A percentile compares a stretch with the other conserved stretches of the same genome.
Conservation (phyloP, 306 rosid genomes). For the Rubus parviflorus region DNA sequence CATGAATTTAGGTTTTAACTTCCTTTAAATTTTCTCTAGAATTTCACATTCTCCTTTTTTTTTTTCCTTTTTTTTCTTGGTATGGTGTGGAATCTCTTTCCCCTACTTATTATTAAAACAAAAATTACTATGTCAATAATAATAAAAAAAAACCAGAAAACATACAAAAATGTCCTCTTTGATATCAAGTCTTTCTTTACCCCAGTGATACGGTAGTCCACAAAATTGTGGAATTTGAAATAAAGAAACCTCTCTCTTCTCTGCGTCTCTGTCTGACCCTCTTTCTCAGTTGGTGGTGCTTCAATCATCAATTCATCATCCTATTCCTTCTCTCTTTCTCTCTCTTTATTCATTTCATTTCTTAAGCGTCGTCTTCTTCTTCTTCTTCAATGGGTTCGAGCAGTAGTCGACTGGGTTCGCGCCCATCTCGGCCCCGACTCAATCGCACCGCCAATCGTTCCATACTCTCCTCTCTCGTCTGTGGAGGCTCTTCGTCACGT, state of each 20-base stretch:
- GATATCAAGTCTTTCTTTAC: background rate
- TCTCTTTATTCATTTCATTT: background rate
- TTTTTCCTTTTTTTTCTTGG: too few species aligned
- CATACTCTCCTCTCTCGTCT: constrained; percentile 59
- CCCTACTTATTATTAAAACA: too few species aligned
- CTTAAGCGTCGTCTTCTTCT: background rate
- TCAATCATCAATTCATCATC: constrained; percentile 43
- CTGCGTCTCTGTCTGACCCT: background rate
- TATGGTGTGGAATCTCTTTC: too few species aligned
- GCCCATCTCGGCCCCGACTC: constrained; percentile 54
- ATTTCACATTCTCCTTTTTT: too few species aligned
- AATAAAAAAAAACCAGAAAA: too few species aligned
- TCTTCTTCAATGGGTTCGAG: constrained; percentile 64
- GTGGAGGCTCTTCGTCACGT: constrained; percentile 73
- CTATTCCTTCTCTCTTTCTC: background rate
- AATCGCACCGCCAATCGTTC: constrained; percentile 54
- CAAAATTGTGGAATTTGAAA: constrained; percentile 30
- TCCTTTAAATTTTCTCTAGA: too few species aligned
- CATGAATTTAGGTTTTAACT: too few species aligned
- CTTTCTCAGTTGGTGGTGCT: constrained; percentile 33
- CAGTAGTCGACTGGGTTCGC: constrained; percentile 62
- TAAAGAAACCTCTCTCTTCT: background rate
- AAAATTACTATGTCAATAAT: too few species aligned
- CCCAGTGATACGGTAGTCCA: constrained; percentile 27
- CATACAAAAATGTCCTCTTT: too few species aligned